Base-by-base conservation (phyloP, 192 early-diverging fungal species). In the Entomortierella lignicola region DNA sequence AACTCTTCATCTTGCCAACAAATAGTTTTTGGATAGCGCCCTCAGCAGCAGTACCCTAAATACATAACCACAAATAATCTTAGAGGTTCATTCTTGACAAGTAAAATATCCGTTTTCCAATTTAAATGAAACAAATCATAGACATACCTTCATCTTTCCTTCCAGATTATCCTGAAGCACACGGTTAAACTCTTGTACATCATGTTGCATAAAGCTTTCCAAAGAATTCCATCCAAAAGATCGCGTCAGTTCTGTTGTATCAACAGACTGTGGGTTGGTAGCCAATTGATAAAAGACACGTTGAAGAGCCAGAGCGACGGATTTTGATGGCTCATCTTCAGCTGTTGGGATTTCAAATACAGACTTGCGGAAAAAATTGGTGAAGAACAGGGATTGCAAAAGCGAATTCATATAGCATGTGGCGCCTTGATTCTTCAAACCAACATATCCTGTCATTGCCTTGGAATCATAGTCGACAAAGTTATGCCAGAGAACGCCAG, bases 361-460 rank as follows among this genome's bases (percentile, higher is more conserved):
- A 8, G 95, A 92, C 71, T 92, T 94, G 61, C 98, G 91, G 80
- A 99, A 98, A 70, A 93, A 92, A 73, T 91, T 97, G 17, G 96
- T 98, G 71, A 93, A 98, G 70, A 93, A 98, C 32, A 98, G 85
- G 25, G 94, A 96, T 74, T 99, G 98, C 41, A 99, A 86, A 21
- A 98, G 84, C 55, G 96, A 97, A 86, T 98, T 99, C 96, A 99
- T 97, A 81, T 99, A 99, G 84, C 98, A 97, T 0, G 98, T 99
- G 1, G 97, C 96, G 20, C 96, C 98, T 81, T 98, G 97, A 81
- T 99, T 99, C 69, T 93, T 93, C 60, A 99, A 83, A 1, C 97
- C 98, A 27, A 98, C 95, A 81, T 86, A 96, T 13, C 98, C 97
- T 34, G 96, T 96, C 75, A 90, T 86, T 59, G 88, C 87, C 80